Percentiles rank a stretch among this genome's conserved stretches.
phyloP scores from a whole-genome alignment of 176 grass and related monocot species.

The Triticum aestivum region IWGSC_CS_RefSeq_v2.1 NC_057807.1:24109064-24109563 shows the following conservation, averaged over 20 bases:
- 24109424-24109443: constrained; percentile 70
- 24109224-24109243: background rate
- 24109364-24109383: constrained; percentile 17
- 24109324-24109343: background rate
- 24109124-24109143: background rate
- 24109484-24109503: constrained; percentile 59
- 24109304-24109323: background rate
- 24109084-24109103: background rate
- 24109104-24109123: background rate
- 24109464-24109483: constrained; percentile 67
- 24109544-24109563: background rate
- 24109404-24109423: constrained; percentile 77
- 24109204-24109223: background rate
- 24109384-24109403: constrained; percentile 42
- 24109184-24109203: background rate
- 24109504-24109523: constrained; percentile 59
- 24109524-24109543: constrained; percentile 45
- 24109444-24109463: constrained; percentile 60
- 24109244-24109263: background rate
- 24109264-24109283: background rate
- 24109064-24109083: constrained; percentile 24
- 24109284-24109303: background rate
- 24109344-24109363: constrained; percentile 32
- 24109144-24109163: background rate
- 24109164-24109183: background rate